Conservation (phyloP, 2,329 filamentous ascomycete species). For the Arthrinium phaeospermum region DNA sequence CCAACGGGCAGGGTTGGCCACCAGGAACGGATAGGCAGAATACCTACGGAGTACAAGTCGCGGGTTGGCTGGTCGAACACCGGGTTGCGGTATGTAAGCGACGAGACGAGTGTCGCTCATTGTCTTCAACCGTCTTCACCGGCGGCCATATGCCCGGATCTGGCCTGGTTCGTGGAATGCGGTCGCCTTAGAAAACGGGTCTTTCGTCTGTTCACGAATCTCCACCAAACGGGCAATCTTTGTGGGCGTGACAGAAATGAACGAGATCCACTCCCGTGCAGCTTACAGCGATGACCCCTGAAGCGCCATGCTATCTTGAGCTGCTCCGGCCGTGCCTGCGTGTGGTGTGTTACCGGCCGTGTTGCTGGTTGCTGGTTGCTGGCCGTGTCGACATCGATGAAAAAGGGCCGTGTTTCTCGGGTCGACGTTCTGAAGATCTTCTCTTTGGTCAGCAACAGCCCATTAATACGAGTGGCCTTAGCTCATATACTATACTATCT, state of each 20-base stretch:
- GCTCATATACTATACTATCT: background rate
- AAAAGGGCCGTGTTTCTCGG: conserved; percentile 4
- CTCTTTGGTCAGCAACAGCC: background rate
- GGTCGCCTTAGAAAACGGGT: background rate
- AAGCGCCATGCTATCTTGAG: background rate
- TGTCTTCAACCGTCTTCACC: background rate
- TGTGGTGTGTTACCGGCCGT: background rate
- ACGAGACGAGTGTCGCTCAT: background rate
- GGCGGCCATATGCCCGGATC: background rate
- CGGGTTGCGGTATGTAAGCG: background rate
- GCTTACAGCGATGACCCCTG: conserved; percentile 6
- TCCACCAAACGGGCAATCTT: background rate
- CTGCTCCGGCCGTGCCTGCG: background rate
- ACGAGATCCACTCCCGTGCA: conserved; percentile 6
- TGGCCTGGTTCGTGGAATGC: background rate
- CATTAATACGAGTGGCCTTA: conserved; percentile 2
- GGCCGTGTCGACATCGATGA: background rate
- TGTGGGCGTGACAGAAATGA: conserved; percentile 7
- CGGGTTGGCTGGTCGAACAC: background rate
- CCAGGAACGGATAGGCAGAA: background rate
- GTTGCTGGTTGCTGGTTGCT: background rate
- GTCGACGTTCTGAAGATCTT: background rate
- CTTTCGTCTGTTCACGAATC: background rate
- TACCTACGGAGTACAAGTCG: too few relatives aligned
- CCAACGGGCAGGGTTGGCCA: background rate